These are phyloP conservation scores for Heritiera littoralis DNA, from an alignment of 345 rosid genomes.

Conservation along the genomic window DNA sequence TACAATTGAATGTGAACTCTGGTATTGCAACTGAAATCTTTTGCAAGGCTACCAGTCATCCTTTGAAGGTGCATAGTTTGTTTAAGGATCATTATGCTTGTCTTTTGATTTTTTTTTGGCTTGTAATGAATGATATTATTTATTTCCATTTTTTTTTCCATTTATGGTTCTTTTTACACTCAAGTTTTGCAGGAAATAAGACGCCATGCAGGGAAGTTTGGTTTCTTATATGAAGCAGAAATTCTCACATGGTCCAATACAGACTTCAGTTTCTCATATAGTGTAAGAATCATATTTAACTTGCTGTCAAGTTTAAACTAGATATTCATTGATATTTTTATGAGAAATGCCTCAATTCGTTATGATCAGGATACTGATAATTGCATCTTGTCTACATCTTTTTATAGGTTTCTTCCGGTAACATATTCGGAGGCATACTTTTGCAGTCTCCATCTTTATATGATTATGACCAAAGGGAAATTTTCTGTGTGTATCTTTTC, in stretches of 20 bases:
- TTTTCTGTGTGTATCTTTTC: constrained; percentile 67
- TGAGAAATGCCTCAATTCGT: neutral
- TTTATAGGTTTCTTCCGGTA: constrained; percentile 56
- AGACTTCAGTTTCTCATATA: constrained; percentile 70
- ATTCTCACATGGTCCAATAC: constrained; percentile 76
- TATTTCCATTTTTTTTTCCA: neutral
- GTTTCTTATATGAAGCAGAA: constrained; percentile 72
- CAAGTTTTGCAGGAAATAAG: constrained; percentile 54
- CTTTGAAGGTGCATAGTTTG: constrained; percentile 60
- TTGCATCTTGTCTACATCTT: constrained; percentile 9
- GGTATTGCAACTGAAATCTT: constrained; percentile 64
- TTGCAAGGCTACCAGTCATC: constrained; percentile 75
- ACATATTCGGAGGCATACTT: constrained; percentile 68
- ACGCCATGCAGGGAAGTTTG: constrained; percentile 58
- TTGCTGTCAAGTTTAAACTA: neutral
- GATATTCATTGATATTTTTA: too few relatives aligned
- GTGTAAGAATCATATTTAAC: constrained; percentile 44
- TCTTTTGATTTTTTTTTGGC: neutral
- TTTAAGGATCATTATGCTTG: neutral
- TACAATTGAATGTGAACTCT: constrained; percentile 65
- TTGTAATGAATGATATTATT: neutral
- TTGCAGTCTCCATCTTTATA: constrained; percentile 71
- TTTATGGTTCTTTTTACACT: neutral
- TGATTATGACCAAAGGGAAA: constrained; percentile 86
- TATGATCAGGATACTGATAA: neutral